These are phyloP conservation scores for Licmophora abbreviata DNA, from an alignment of 108 stramenopile genomes.

Conservation along the genomic window DNA sequence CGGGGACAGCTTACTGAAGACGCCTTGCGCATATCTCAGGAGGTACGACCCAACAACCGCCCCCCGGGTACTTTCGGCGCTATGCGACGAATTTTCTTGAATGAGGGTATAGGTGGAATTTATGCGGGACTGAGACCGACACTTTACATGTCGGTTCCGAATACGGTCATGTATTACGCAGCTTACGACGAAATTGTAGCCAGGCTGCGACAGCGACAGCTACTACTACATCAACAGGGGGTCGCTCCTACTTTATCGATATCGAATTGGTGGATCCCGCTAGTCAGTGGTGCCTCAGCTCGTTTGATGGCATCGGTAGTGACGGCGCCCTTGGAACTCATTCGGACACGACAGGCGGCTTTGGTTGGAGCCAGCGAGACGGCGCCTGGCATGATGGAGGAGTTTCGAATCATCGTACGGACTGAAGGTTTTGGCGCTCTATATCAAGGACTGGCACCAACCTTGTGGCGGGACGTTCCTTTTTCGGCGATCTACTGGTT, in stretches of 20 bases:
- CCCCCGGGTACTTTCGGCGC: conserved; percentile 34
- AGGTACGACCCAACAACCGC: no score
- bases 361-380: conserved; percentile 9
- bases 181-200: conserved; percentile 74
- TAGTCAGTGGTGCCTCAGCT: conserved; percentile 69
- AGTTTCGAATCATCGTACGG: conserved; percentile 41
- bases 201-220: no score
- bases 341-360: conserved; percentile 63
- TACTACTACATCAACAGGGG: not conserved
- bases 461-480: conserved; percentile 90
- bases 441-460: conserved; percentile 77
- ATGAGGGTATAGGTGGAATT: conserved; percentile 70
- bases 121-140: conserved; percentile 81
- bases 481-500: conserved; percentile 91
- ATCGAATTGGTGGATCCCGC: conserved; percentile 27
- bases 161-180: conserved; percentile 86
- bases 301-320: conserved; percentile 64
- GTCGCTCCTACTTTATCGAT: not conserved
- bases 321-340: conserved; percentile 90
- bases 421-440: conserved; percentile 47
- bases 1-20: conserved; percentile 7
- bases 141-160: conserved; percentile 80
- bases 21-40: no score
- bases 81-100: conserved; percentile 36
- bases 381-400: conserved; percentile 26